These are phyloP conservation scores for Rhizopogon salebrosus DNA, from an alignment of 768 basidiomycete species.

Conservation along the genomic window DNA sequence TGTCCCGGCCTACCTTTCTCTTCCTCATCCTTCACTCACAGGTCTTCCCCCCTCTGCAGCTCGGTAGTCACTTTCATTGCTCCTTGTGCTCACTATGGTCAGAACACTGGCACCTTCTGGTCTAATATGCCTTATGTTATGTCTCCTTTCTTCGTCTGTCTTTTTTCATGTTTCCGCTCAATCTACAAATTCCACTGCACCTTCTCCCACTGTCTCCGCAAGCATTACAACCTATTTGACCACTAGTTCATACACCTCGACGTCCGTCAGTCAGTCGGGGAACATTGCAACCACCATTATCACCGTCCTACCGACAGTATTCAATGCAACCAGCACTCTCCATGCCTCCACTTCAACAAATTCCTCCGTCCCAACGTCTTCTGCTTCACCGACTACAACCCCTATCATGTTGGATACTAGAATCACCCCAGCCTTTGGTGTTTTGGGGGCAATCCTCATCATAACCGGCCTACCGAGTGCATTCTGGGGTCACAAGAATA, in stretches of 20 bases:
- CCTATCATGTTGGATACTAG: constrained; percentile 49
- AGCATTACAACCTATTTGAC: constrained; percentile 51
- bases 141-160: constrained; percentile 24
- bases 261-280: constrained; percentile 43
- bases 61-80: not conserved
- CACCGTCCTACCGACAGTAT: constrained; percentile 52
- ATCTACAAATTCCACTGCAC: constrained; percentile 21
- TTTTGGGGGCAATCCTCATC: constrained; percentile 84
- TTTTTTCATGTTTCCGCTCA: constrained; percentile 34
- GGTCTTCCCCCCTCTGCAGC: not conserved
- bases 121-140: constrained; percentile 5
- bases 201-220: constrained; percentile 16
- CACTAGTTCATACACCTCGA: constrained; percentile 46
- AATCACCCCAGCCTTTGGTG: constrained; percentile 85
- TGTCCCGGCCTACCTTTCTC: not conserved
- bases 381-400: constrained; percentile 29
- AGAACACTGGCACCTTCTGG: constrained; percentile 1
- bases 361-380: constrained; percentile 41
- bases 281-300: constrained; percentile 44
- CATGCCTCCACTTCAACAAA: constrained; percentile 45
- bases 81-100: constrained; percentile 10
- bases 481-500: constrained; percentile 92
- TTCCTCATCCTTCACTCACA: not conserved
- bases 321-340: constrained; percentile 57
- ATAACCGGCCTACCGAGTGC: constrained; percentile 86